Evolutionary conservation across 1,139 yeast genomes (phyloP).

Genomic region (Kodamaea sp.): DNA sequence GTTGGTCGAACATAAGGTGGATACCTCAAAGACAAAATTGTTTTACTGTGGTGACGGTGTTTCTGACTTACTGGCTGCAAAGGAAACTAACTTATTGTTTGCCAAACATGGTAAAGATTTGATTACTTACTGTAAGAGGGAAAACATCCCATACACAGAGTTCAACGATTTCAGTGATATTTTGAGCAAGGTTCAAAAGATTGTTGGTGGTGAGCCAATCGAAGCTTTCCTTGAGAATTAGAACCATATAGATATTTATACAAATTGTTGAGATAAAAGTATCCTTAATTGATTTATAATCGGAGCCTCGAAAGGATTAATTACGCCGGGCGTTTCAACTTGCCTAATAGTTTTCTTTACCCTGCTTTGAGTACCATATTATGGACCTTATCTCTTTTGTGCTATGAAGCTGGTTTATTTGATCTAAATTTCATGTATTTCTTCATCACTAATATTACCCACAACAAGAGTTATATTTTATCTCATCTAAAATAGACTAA

Average conservation of each 20-base stretch:
- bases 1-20: constrained; percentile 41
- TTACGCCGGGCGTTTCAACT: too few relatives aligned
- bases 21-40: constrained; percentile 28
- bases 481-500: too few relatives aligned
- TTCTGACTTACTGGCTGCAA: constrained; percentile 90
- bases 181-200: constrained; percentile 36
- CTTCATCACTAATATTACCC: too few relatives aligned
- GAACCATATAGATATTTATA: not conserved
- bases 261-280: too few relatives aligned
- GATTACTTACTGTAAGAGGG: constrained; percentile 75
- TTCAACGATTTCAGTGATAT: constrained; percentile 77
- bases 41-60: constrained; percentile 98
- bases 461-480: too few relatives aligned
- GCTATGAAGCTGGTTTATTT: too few relatives aligned
- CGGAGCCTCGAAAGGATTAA: too few relatives aligned
- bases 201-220: constrained; percentile 28
- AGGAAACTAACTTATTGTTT: constrained; percentile 87
- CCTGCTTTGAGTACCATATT: too few relatives aligned
- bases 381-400: too few relatives aligned
- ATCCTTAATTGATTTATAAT: too few relatives aligned
- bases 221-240: constrained; percentile 29
- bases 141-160: constrained; percentile 79
- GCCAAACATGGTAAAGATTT: constrained; percentile 93
- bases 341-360: too few relatives aligned
- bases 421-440: too few relatives aligned